Percentiles rank a stretch among this genome's conserved stretches.
Evolutionary conservation across 192 early-diverging fungal genomes (phyloP).

Genomic region (Umbelopsis sp.): DNA sequence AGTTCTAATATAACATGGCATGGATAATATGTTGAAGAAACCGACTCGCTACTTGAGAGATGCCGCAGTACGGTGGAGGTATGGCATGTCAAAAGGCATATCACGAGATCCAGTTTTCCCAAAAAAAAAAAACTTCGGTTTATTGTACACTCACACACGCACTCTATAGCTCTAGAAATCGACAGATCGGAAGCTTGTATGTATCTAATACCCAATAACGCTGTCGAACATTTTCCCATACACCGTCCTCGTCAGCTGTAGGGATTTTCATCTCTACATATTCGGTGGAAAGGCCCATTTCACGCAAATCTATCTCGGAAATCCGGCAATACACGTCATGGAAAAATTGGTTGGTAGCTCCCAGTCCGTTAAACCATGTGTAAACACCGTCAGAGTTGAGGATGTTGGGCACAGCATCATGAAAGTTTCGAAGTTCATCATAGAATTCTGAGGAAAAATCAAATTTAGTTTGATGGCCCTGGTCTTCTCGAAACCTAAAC

Average conservation of each 20-base stretch:
- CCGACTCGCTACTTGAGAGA: too few relatives aligned
- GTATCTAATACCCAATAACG: conserved; percentile 69
- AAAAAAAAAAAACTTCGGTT: too few relatives aligned
- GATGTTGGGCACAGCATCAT: conserved; percentile 73
- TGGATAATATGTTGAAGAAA: too few relatives aligned
- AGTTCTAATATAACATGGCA: too few relatives aligned
- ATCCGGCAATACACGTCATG: conserved; percentile 93
- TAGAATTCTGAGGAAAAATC: conserved; percentile 71
- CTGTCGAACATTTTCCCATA: conserved; percentile 84
- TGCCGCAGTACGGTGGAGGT: too few relatives aligned
- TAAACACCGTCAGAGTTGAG: conserved; percentile 79
- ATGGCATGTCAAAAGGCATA: too few relatives aligned
- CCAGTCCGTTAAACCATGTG: conserved; percentile 94
- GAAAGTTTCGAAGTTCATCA: conserved; percentile 78
- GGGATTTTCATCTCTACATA: conserved; percentile 73
- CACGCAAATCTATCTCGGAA: conserved; percentile 78
- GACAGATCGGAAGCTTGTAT: conserved; percentile 77
- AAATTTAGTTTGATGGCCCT: neutral
- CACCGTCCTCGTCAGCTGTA: conserved; percentile 73
- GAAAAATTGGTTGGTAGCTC: conserved; percentile 93
- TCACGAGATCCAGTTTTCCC: too few relatives aligned
- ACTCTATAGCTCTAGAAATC: conserved; percentile 41
- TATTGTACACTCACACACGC: too few relatives aligned
- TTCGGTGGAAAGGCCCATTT: conserved; percentile 77
- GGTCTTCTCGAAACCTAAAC: neutral